These are phyloP conservation scores for Avena eriantha DNA, from an alignment of 176 grass and related monocot genomes.

Conservation along the genomic window DNA sequence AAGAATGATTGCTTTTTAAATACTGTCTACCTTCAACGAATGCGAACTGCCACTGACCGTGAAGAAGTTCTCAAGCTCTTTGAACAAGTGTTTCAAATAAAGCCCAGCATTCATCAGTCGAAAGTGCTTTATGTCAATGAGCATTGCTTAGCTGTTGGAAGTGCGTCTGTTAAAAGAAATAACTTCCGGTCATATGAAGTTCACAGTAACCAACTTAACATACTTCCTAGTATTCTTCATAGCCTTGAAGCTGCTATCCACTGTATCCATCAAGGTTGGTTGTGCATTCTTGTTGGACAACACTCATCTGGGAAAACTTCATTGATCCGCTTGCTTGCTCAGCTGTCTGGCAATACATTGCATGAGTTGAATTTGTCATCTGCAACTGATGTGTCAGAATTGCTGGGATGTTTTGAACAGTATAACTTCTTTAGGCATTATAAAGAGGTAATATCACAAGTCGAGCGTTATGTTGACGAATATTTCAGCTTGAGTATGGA, in stretches of 20 bases:
- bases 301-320: slow-evolving; percentile 94
- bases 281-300: slow-evolving; percentile 91
- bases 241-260: slow-evolving; percentile 80
- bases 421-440: slow-evolving; percentile 88
- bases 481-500: slow-evolving; percentile 78
- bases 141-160: slow-evolving; percentile 70
- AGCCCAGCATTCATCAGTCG: slow-evolving; percentile 53
- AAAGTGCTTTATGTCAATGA: slow-evolving; percentile 75
- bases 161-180: slow-evolving; percentile 71
- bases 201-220: slow-evolving; percentile 63
- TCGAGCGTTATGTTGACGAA: slow-evolving; percentile 76
- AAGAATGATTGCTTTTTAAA: slow-evolving; percentile 76
- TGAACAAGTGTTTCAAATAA: slow-evolving; percentile 72
- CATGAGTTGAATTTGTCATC: slow-evolving; percentile 88
- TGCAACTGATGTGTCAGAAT: slow-evolving; percentile 92
- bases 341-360: slow-evolving; percentile 84
- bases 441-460: slow-evolving; percentile 63
- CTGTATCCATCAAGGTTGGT: slow-evolving; percentile 78
- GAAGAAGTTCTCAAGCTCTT: slow-evolving; percentile 81
- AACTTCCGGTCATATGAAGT: slow-evolving; percentile 61
- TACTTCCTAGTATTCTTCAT: slow-evolving; percentile 75
- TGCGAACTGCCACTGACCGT: slow-evolving; percentile 77
- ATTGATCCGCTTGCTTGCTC: slow-evolving; percentile 84
- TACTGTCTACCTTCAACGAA: slow-evolving; percentile 90
- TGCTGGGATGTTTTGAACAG: slow-evolving; percentile 97